Evolutionary conservation across 2,329 filamentous ascomycete genomes (phyloP).

Genomic region (Teratosphaeria nubilosa): DNA sequence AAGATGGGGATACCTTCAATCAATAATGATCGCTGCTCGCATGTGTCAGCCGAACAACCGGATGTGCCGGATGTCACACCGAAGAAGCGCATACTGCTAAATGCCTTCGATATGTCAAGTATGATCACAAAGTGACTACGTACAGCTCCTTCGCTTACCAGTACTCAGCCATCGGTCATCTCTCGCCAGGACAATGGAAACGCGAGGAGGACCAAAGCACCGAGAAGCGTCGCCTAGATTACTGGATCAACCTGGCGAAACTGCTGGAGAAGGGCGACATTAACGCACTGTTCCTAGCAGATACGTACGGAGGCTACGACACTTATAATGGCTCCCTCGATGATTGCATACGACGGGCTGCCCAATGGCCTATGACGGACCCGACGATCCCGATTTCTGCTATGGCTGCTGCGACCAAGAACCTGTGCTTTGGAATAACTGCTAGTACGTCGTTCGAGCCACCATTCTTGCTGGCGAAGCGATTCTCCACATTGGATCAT

Average conservation of each 20-base stretch:
- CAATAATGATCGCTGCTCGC: not conserved
- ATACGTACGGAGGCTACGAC: conserved; percentile 56
- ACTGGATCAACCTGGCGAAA: conserved; percentile 56
- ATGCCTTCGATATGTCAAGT: not conserved
- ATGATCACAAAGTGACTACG: not conserved
- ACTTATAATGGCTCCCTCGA: conserved; percentile 42
- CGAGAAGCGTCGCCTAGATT: conserved; percentile 50
- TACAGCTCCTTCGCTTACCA: not conserved
- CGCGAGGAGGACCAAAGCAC: conserved; percentile 45
- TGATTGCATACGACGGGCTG: conserved; percentile 36
- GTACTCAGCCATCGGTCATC: not conserved
- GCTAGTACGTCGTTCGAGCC: conserved; percentile 54
- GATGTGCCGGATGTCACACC: not conserved
- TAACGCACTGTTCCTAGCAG: conserved; percentile 56
- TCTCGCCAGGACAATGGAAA: conserved; percentile 50
- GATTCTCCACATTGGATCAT: conserved; percentile 54
- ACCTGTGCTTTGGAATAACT: conserved; percentile 53
- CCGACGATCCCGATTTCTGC: conserved; percentile 54
- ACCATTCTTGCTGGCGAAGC: conserved; percentile 51
- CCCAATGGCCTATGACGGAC: conserved; percentile 51
- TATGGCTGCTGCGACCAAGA: conserved; percentile 58
- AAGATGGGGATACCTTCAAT: not conserved
- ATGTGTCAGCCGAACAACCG: not conserved
- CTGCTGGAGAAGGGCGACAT: conserved; percentile 52
- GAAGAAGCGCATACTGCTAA: not conserved